These are phyloP conservation scores for Cucurbita argyrosperma DNA, from an alignment of 306 rosid species.

Conservation along the genomic window DNA sequence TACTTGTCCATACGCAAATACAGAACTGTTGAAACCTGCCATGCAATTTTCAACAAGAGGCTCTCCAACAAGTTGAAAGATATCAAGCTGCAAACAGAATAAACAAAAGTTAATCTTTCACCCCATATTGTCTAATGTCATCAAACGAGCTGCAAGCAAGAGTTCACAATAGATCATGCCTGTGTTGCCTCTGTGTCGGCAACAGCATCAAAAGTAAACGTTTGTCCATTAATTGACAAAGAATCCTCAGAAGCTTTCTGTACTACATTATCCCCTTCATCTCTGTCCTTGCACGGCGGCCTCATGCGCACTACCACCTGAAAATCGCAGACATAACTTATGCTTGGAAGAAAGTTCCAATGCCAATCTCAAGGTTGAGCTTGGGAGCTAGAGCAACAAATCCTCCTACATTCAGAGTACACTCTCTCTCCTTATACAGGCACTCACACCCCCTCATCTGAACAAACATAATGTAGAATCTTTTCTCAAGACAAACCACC, in stretches of 20 bases:
- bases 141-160: conserved; percentile 1
- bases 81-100: conserved; percentile 48
- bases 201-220: conserved; percentile 87
- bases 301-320: conserved; percentile 90
- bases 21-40: conserved; percentile 97
- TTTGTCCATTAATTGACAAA: conserved; percentile 60
- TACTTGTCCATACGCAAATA: conserved; percentile 98
- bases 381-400: not conserved
- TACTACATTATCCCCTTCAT: conserved; percentile 65
- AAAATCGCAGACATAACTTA: not conserved
- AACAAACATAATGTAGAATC: not conserved
- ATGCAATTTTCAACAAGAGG: conserved; percentile 88
- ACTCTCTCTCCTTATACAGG: not conserved
- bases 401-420: not conserved
- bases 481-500: not conserved
- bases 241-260: conserved; percentile 63
- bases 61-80: conserved; percentile 81
- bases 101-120: not conserved
- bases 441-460: not conserved
- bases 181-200: conserved; percentile 73
- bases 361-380: not conserved
- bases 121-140: not conserved
- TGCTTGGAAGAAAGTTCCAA: not conserved
- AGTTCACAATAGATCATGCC: conserved; percentile 30
- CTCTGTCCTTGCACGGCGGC: conserved; percentile 46